Conservation (phyloP, 140 eudicot species). For the Stevia rebaudiana region DNA sequence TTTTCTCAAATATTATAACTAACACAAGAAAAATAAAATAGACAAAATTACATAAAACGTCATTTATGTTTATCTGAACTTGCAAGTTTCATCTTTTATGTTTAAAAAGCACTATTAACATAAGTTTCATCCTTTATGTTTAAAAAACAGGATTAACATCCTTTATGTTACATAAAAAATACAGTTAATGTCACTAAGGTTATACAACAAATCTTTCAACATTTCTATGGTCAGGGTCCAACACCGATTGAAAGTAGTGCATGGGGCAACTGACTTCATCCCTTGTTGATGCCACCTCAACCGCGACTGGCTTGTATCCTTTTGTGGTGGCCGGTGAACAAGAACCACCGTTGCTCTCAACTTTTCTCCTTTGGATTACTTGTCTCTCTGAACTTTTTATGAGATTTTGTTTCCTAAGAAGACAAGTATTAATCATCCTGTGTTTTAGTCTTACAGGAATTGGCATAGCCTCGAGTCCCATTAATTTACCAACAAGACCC, state of each 20-base stretch:
- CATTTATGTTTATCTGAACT: no score
- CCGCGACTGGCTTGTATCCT: slow-evolving; percentile 16
- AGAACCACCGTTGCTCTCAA: slow-evolving; percentile 12
- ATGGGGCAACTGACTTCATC: slow-evolving; percentile 22
- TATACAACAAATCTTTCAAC: not conserved
- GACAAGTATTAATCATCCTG: slow-evolving; percentile 24
- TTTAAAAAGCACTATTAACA: no score
- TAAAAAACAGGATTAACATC: no score
- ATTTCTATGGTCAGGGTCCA: not conserved
- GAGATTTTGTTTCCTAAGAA: slow-evolving; percentile 37
- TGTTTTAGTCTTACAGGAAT: slow-evolving; percentile 39
- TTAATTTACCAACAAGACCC: slow-evolving; percentile 61
- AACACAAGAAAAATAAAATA: no score
- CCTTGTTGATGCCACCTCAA: not conserved
- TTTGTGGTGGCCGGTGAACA: slow-evolving; percentile 22
- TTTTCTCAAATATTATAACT: no score
- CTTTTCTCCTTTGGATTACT: slow-evolving; percentile 27
- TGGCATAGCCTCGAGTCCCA: slow-evolving; percentile 77
- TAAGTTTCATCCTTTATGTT: no score
- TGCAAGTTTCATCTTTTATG: no score
- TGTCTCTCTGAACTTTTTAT: slow-evolving; percentile 36
- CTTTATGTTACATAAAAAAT: no score
- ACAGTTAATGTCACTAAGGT: no score
- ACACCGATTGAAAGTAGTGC: no score
- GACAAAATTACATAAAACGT: no score